These are phyloP conservation scores for Leccinum obscurum DNA, from an alignment of 768 basidiomycete species.

Conservation along the genomic window DNA sequence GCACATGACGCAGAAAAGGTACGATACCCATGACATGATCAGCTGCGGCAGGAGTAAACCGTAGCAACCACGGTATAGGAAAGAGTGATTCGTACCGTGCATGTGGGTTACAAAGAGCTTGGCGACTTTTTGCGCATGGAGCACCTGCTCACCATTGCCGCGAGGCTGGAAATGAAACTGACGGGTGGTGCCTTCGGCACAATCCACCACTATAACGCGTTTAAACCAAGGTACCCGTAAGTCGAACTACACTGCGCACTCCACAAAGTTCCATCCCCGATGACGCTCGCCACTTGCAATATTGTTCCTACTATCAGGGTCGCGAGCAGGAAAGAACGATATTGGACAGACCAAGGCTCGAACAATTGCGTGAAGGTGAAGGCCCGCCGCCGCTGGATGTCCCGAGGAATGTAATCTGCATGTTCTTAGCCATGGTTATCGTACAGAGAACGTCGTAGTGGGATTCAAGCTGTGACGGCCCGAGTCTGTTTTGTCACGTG, in stretches of 20 bases:
- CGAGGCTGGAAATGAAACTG: constrained; percentile 64
- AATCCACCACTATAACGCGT: constrained; percentile 65
- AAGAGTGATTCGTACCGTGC: constrained; percentile 52
- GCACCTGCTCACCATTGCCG: constrained; percentile 23
- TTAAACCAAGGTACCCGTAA: constrained; percentile 3
- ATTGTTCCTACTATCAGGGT: constrained; percentile 4
- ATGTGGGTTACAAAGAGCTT: constrained; percentile 86
- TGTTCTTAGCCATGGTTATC: constrained; percentile 37
- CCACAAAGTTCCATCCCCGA: constrained; percentile 60
- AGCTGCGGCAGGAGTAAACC: constrained; percentile 36
- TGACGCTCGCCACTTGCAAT: constrained; percentile 51
- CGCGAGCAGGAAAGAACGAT: background rate
- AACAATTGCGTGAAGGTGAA: constrained; percentile 69
- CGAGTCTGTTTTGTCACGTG: constrained; percentile 17
- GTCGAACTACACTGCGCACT: constrained; percentile 42
- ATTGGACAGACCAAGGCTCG: constrained; percentile 46
- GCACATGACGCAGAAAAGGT: constrained; percentile 59
- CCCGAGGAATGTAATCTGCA: constrained; percentile 71
- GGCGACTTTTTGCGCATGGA: constrained; percentile 49
- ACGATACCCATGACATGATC: constrained; percentile 78
- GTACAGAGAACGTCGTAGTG: background rate
- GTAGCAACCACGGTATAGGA: background rate
- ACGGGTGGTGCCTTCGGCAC: constrained; percentile 76
- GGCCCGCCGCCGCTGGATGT: constrained; percentile 81
- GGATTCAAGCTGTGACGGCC: background rate